Conservation (phyloP, 106 monocot species). For the Dendrobium huoshanense region DNA sequence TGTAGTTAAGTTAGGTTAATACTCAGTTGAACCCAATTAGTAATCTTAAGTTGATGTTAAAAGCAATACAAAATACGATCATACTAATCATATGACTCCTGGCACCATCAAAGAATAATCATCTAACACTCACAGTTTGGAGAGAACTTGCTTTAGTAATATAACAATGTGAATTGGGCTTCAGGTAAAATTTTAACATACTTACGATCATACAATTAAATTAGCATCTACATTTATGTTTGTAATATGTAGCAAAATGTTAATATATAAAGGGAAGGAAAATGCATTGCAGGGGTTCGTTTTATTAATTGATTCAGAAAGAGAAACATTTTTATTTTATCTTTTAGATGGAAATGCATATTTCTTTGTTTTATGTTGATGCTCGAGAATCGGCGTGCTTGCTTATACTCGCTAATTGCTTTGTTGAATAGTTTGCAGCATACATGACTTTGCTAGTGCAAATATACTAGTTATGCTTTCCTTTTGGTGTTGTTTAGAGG, state of each 20-base stretch:
- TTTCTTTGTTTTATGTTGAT: background rate
- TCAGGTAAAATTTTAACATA: background rate
- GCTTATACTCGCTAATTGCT: background rate
- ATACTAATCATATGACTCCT: background rate
- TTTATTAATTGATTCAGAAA: background rate
- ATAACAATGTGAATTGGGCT: background rate
- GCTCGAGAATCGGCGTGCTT: background rate
- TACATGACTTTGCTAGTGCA: background rate
- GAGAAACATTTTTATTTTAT: background rate
- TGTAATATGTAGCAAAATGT: background rate
- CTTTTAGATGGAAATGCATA: background rate
- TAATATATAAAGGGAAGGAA: background rate
- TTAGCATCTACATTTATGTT: background rate
- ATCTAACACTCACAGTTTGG: background rate
- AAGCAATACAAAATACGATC: background rate
- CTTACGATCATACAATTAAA: background rate
- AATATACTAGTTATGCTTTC: background rate
- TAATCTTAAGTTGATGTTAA: background rate
- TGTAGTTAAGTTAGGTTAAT: background rate
- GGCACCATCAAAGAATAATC: background rate
- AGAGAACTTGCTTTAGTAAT: background rate
- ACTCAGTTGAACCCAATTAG: background rate
- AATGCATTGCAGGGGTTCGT: background rate
- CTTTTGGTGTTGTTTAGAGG: slow-evolving; percentile 23
- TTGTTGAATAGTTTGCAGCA: background rate